Evolutionary conservation across 2,329 filamentous ascomycete species (phyloP), one percentile per base, ranked within the genome.

Genomic region (Ophiocordyceps robertsii): DNA sequence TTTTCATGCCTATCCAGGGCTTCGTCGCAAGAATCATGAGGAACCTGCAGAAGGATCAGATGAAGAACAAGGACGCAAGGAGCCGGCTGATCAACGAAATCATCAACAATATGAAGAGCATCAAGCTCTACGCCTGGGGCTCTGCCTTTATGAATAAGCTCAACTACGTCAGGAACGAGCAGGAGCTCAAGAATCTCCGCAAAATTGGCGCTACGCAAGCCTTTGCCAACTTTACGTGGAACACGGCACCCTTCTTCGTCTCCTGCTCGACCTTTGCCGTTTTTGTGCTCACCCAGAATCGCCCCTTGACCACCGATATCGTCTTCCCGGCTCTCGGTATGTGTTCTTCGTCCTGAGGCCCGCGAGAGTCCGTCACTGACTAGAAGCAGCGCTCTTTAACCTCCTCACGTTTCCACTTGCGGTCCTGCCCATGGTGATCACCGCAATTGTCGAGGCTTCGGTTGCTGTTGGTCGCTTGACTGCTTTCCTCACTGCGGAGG

Each of bases 91-190:
- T 96, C 71, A 93, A 90, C 7, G 92, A 98, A 63, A 98, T 98
- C 51, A 71, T 98, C 56, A 95, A 93, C 70, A 96, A 96, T 65
- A 98, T 98, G 85, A 98, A 98, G 70, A 94, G 88, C 58, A 92
- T 98, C 69, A 98, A 98, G 67, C 76, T 98, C 17, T 98, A 95
- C 60, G 92, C 92, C 29, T 98, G 92, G 92, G 90, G 89, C 29
- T 83, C 82, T 29, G 90, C 92, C 13, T 98, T 98, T 59, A 95
- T 95, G 81, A 92, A 88, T 63, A 95, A 94, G 65, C 77, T 98
- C 45, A 96, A 92, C 65, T 84, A 85, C 60, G 88, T 98, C 46
- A 80, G 92, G 63, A 98, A 98, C 63, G 92, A 98, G 55, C 77
- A 87, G 53, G 92, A 98, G 64, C 70, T 98, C 43, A 92, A 92